These are phyloP conservation scores for Edaphochlamys debaryana DNA, from an alignment of 139 green algal species.

Conservation along the genomic window DNA sequence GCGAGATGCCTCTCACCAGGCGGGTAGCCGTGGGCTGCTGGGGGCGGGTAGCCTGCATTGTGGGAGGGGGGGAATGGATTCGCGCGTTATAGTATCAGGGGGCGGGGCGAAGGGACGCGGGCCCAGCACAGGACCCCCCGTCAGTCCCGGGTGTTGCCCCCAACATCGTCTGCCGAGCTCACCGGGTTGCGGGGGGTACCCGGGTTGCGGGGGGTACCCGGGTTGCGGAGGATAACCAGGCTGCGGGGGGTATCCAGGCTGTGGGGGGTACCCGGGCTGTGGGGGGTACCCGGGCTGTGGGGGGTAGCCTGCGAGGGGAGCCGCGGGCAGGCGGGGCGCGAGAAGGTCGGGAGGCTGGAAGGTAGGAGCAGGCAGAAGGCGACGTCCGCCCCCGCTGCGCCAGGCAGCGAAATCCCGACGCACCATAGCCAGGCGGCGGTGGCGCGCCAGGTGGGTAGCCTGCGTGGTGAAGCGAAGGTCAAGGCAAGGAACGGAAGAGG, in stretches of 20 bases:
- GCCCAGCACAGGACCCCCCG: too few relatives aligned
- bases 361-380: too few relatives aligned
- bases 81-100: not conserved
- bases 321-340: not conserved
- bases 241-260: not conserved
- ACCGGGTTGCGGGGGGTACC: too few relatives aligned
- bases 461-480: too few relatives aligned
- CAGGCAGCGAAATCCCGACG: too few relatives aligned
- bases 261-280: not conserved
- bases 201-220: slow-evolving; percentile 2
- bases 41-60: not conserved
- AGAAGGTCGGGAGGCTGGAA: too few relatives aligned
- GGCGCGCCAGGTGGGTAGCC: not conserved
- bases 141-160: too few relatives aligned
- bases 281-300: not conserved
- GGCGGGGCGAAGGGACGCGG: too few relatives aligned
- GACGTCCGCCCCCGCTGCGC: too few relatives aligned
- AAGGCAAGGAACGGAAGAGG: too few relatives aligned
- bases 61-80: not conserved
- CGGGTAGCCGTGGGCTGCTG: not conserved
- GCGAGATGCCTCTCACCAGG: too few relatives aligned
- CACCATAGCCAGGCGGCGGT: slow-evolving; percentile 11
- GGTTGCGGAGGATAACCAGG: slow-evolving; percentile 1
- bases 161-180: too few relatives aligned
- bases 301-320: not conserved